Percentiles rank a stretch among this genome's conserved stretches.
phyloP scores from a whole-genome alignment of 495 filamentous ascomycete genomes.

The Cudoniella acicularis region DNA sequence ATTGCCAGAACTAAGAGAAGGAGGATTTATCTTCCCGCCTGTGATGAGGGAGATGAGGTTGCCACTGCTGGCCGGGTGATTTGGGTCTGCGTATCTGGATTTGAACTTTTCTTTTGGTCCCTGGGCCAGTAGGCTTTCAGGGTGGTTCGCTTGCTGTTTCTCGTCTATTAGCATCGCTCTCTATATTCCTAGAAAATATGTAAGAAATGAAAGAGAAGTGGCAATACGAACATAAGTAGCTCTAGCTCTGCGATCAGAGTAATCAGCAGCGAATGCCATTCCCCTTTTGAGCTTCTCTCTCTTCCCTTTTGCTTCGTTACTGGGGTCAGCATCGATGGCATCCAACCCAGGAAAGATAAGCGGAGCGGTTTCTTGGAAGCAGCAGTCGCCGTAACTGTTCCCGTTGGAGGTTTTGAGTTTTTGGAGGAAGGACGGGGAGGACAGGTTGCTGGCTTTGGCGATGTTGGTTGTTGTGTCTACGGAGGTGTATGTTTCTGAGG shows the following conservation, averaged over 20 bases:
- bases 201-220: too few relatives aligned
- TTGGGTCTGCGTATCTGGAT: constrained; percentile 52
- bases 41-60: constrained; percentile 38
- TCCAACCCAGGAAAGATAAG: constrained; percentile 54
- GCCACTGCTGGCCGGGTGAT: constrained; percentile 44
- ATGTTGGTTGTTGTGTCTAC: constrained; percentile 52
- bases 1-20: background rate
- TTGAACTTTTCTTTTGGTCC: constrained; percentile 33
- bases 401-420: constrained; percentile 39
- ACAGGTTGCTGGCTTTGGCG: constrained; percentile 57
- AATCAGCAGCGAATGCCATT: constrained; percentile 45
- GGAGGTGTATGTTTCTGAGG: constrained; percentile 31
- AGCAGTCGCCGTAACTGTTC: constrained; percentile 41
- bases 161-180: constrained; percentile 13
- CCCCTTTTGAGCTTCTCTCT: constrained; percentile 34
- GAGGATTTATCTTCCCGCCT: constrained; percentile 35
- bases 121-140: constrained; percentile 23
- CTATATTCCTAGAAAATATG: too few relatives aligned
- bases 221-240: constrained; percentile 40
- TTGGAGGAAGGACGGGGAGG: constrained; percentile 56
- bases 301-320: constrained; percentile 27
- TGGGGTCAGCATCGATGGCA: constrained; percentile 27
- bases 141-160: constrained; percentile 28
- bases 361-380: constrained; percentile 49
- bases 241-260: constrained; percentile 48